phyloP scores from a whole-genome alignment of 2,329 filamentous ascomycete species.

The Botrytis fabae region DNA sequence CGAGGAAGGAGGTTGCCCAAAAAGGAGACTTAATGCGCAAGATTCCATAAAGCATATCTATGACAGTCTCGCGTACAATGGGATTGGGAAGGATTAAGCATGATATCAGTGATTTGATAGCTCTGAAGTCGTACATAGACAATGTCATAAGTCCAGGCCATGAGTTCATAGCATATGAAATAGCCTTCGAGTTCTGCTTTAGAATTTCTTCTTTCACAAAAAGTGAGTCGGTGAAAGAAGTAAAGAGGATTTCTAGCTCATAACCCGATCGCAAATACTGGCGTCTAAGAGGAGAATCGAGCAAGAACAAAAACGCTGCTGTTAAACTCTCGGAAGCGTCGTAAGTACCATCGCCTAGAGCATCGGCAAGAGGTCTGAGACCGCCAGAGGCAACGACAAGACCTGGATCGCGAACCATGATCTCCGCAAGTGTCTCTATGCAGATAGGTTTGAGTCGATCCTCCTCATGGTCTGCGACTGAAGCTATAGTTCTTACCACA shows the following conservation, averaged over 20 bases:
- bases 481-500: constrained; percentile 84
- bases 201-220: constrained; percentile 61
- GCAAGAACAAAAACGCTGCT: constrained; percentile 81
- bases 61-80: constrained; percentile 68
- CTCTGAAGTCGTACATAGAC: constrained; percentile 83
- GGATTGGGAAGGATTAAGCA: constrained; percentile 60
- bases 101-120: constrained; percentile 75
- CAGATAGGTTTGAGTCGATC: constrained; percentile 80
- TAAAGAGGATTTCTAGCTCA: constrained; percentile 86
- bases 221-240: constrained; percentile 84
- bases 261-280: constrained; percentile 84
- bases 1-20: constrained; percentile 94
- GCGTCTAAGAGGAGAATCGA: constrained; percentile 80
- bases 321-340: constrained; percentile 89
- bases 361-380: constrained; percentile 84
- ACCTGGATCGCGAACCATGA: constrained; percentile 81
- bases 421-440: constrained; percentile 88
- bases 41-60: constrained; percentile 79
- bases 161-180: constrained; percentile 84
- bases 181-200: constrained; percentile 88
- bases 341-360: constrained; percentile 85
- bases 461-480: constrained; percentile 78
- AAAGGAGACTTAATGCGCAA: constrained; percentile 89
- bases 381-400: constrained; percentile 82
- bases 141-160: constrained; percentile 91